Percentiles rank a stretch among this genome's conserved stretches.
Conservation (phyloP, 176 grass and related monocot species). For the barley (Hordeum vulgare) region MorexV3_pseudomolecules_assembly NC_058522.1:385232217-385232716, state of each 20-base stretch:
- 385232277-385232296: background rate
- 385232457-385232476: background rate
- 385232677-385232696: background rate
- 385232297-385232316: background rate
- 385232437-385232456: background rate
- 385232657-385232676: background rate
- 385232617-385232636: background rate
- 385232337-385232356: background rate
- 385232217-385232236: background rate
- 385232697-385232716: too few relatives aligned
- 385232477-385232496: background rate
- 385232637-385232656: background rate
- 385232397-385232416: background rate
- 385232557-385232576: too few relatives aligned
- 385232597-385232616: too few relatives aligned
- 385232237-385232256: background rate
- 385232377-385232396: background rate
- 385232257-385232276: background rate
- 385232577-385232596: too few relatives aligned
- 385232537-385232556: too few relatives aligned
- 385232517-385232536: too few relatives aligned
- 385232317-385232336: background rate
- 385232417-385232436: background rate
- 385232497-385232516: background rate
- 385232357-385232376: background rate